phyloP scores from a whole-genome alignment of 2,329 filamentous ascomycete genomes.

The Paraphaeosphaeria minitans region DNA sequence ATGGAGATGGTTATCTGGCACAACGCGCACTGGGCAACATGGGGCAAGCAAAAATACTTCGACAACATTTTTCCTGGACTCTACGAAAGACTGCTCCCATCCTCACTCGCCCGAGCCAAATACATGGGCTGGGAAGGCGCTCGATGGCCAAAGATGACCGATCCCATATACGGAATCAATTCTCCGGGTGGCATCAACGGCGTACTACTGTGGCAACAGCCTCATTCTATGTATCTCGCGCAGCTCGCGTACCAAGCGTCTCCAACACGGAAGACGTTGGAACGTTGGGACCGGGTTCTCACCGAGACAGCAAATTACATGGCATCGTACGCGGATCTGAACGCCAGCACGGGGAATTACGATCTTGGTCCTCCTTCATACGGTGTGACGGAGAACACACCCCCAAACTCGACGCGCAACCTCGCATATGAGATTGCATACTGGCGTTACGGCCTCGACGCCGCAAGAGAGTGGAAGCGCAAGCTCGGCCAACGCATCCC shows the following conservation, averaged over 20 bases:
- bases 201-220: conserved; percentile 67
- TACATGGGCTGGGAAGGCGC: conserved; percentile 51
- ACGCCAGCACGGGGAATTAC: conserved; percentile 57
- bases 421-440: conserved; percentile 66
- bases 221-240: conserved; percentile 65
- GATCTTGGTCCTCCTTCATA: conserved; percentile 59
- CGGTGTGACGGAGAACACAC: conserved; percentile 62
- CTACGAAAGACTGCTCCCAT: conserved; percentile 55
- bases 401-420: conserved; percentile 61
- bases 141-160: conserved; percentile 62
- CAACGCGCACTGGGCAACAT: conserved; percentile 56
- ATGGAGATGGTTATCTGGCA: conserved; percentile 62
- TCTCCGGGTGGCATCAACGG: conserved; percentile 66
- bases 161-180: conserved; percentile 57
- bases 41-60: conserved; percentile 48
- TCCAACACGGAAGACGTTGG: conserved; percentile 51
- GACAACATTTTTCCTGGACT: conserved; percentile 52
- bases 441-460: conserved; percentile 65
- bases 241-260: conserved; percentile 59
- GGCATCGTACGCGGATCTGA: conserved; percentile 62
- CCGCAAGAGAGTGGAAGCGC: conserved; percentile 60
- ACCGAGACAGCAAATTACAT: conserved; percentile 63
- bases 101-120: conserved; percentile 41
- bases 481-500: conserved; percentile 54
- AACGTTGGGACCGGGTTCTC: conserved; percentile 60